Base-by-base conservation (phyloP, 2,329 filamentous ascomycete genomes). In the Fusarium illudens region DNA sequence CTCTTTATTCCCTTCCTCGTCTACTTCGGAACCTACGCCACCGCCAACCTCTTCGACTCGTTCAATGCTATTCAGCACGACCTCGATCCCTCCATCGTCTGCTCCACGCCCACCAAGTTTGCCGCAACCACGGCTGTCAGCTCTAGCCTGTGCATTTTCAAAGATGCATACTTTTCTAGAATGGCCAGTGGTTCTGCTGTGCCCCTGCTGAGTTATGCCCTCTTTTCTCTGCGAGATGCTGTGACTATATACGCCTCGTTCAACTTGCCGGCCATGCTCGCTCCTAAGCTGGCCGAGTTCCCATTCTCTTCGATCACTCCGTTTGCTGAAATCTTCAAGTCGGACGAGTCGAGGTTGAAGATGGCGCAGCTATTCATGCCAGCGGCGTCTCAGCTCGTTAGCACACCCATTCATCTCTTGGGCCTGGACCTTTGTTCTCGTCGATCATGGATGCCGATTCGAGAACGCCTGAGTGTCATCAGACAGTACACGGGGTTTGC, bases 11-110 rank as follows among this genome's bases (percentile, higher is more conserved):
- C 71, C 1, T 71, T 72, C 19, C 70, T 73, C 9, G 71, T 73
- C 51, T 73, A 73, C 39, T 73, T 73, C 37, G 71, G 71, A 44
- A 73, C 71, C 25, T 73, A 73, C 27, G 71, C 71, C 2, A 73
- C 71, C 0, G 70, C 71, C 44, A 73, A 73, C 53, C 54, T 73
- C 37, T 73, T 73, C 36, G 71, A 73, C 25, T 70, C 71, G 4
- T 64, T 73, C 27, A 60, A 73, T 12, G 67, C 71, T 2, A 59
- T 67, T 17, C 51, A 61, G 19, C 58, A 70, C 55, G 60, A 60
- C 29, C 64, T 51, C 52, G 53, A 73, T 10, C 67, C 67, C 5
- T 46, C 66, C 15, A 39, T 70, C 3, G 60, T 71, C 8, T 73
- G 70, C 48, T 57, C 71, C 0, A 70, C 71, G 2, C 58, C 71